Conservation (phyloP, 2,329 filamentous ascomycete genomes). For the Ophiosphaerella narmari region DNA sequence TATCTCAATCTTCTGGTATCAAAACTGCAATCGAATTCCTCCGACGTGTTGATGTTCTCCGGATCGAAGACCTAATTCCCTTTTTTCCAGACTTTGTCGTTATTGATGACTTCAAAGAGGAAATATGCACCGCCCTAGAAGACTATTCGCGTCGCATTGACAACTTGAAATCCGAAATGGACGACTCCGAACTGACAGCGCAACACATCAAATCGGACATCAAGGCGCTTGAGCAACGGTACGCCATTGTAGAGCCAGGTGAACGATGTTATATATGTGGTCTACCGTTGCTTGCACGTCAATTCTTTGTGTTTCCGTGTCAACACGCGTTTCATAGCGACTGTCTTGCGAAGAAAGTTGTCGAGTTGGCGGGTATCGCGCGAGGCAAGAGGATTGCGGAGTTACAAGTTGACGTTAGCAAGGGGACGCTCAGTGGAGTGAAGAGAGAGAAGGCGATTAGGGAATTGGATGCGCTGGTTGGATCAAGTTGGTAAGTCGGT, state of each 20-base stretch:
- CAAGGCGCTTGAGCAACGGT: slow-evolving; percentile 79
- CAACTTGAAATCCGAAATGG: slow-evolving; percentile 87
- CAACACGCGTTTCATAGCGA: slow-evolving; percentile 98
- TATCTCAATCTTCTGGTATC: slow-evolving; percentile 83
- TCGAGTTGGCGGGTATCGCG: slow-evolving; percentile 77
- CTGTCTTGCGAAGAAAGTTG: slow-evolving; percentile 82
- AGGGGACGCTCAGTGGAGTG: slow-evolving; percentile 69
- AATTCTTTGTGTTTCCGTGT: slow-evolving; percentile 98
- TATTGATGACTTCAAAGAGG: slow-evolving; percentile 98
- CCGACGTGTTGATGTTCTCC: slow-evolving; percentile 85
- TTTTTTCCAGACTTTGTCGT: slow-evolving; percentile 99
- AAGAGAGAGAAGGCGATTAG: slow-evolving; percentile 81
- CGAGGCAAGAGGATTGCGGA: slow-evolving; percentile 82
- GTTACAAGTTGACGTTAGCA: slow-evolving; percentile 80
- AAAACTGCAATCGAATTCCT: slow-evolving; percentile 88
- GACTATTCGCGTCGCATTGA: slow-evolving; percentile 94
- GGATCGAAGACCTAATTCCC: slow-evolving; percentile 95
- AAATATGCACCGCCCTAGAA: slow-evolving; percentile 92
- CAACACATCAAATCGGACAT: slow-evolving; percentile 91
- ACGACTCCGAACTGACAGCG: slow-evolving; percentile 86
- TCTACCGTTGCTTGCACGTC: slow-evolving; percentile 81
- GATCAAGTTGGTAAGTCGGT: slow-evolving; percentile 75
- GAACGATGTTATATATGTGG: slow-evolving; percentile 91
- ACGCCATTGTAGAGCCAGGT: slow-evolving; percentile 94
- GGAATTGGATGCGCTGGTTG: slow-evolving; percentile 91